Evolutionary conservation across 108 stramenopile species (phyloP), one percentile per base, ranked within the genome.

Genomic region (Nitzschia palea): DNA sequence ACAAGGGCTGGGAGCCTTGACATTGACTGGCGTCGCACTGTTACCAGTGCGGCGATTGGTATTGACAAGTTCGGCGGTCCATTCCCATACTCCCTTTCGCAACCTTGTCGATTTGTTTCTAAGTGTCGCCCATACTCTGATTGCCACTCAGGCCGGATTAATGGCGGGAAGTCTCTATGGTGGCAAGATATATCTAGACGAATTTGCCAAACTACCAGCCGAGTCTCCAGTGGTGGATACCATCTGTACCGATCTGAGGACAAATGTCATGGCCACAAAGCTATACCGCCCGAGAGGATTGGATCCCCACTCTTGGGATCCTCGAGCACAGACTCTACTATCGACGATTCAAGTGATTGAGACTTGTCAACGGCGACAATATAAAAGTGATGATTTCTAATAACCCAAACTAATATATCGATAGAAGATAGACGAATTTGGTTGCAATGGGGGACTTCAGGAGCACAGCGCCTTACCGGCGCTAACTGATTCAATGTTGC

Each of bases 21-120:
- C 32, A 1, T 32, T 58, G 12, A 36, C 73, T 27, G 73, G 73
- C 9, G 56, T 74, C 18, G 0, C 57, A 36, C 22, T 74, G 36
- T 37, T 65, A 31, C 73, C 73, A 18, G 42, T 63, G 1, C 73
- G 73, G 29, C 27, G 73, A 51, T 18, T 44, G 6, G 4, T 74
- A 15, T 58, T 74, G 37, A 28, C 10, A 9, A 50, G 40, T 5
- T 51, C 51, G 15, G 30, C 40, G 22, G 30, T 53, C 27, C 33
- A 54, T 27, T 10, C 37, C 10, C 62, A 63, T 47, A 26, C 29
- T 14, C 28, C 62, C 25, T 74, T 74, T 43, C 65, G 40, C n/a
- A 50, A 59, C 27, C 67, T 74, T 58, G 65, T 74, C 20, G 73
- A 74, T 74, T 34, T 74, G 50, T 31, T 61, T 37, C 28, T 67